Evolutionary conservation across 2,329 filamentous ascomycete genomes (phyloP), one percentile per base, ranked within the genome.

Genomic region (Aspergillus thermomutatus): DNA sequence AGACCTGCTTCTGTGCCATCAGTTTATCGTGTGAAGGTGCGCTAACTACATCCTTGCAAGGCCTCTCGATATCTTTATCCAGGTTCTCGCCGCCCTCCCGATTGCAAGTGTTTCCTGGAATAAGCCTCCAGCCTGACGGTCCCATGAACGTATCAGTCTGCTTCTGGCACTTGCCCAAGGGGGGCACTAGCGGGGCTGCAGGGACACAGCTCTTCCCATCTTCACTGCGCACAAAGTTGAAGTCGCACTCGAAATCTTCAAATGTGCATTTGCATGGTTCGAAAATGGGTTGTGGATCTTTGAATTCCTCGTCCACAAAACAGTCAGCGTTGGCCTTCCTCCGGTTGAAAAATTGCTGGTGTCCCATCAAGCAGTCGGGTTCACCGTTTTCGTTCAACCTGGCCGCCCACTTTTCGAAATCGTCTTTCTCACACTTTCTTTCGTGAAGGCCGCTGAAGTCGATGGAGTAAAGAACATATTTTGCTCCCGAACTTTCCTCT

Each of bases 171-270:
- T 84, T 82, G 7, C 85, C 90, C 49, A 89, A 82, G 0, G 92
- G 92, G 1, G 86, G 78, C 2, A 80, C 72, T 46, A 96, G 72
- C 3, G 83, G 78, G 0, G 84, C 86, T 26, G 81, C 83, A 7
- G 83, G 82, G 25, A 86, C 80, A 70, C 94, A 97, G 60, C 87
- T 82, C 50, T 83, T 84, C 52, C 83, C 81, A 60, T 93, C 85
- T 3, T 84, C 79, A 37, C 81, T 81, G 64, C 84, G 84, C 57
- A 86, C 79, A 71, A 96, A 97, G 73, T 96, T 95, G 80, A 90
- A 96, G 70, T 97, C 93, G 72, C 94, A 99, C 76, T 99, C 94
- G 71, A 96, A 99, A 72, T 99, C 95, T 34, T 81, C 79, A 56
- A 89, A 85, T 0, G 87, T 86, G 74, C 94, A 99, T 43, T 90